Evolutionary conservation across 768 basidiomycete species (phyloP).

Genomic region (Rhodosporidiobolus odoratus): DNA sequence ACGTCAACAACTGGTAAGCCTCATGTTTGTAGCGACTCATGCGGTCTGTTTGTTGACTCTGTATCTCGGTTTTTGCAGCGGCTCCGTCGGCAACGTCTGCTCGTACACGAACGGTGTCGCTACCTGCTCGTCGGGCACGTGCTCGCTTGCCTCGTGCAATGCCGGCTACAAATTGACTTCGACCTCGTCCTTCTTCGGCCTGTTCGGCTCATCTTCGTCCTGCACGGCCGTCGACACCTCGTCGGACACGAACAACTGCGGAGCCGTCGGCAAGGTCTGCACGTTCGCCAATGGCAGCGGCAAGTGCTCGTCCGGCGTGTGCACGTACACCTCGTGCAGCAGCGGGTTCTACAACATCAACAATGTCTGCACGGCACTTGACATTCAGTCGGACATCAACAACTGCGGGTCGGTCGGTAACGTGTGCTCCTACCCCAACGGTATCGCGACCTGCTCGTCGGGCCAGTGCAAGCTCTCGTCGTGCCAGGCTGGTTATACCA

Average conservation of each 20-base stretch:
- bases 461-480: slow-evolving; percentile 21
- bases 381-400: slow-evolving; percentile 17
- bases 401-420: slow-evolving; percentile 33
- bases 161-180: not conserved
- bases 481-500: slow-evolving; percentile 19
- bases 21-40: not conserved
- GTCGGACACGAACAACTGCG: slow-evolving; percentile 22
- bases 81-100: slow-evolving; percentile 11
- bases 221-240: slow-evolving; percentile 5
- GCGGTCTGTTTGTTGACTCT: not conserved
- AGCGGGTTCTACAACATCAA: slow-evolving; percentile 30
- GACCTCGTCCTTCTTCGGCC: slow-evolving; percentile 1
- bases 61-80: not conserved
- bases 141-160: not conserved
- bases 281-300: slow-evolving; percentile 22
- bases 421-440: slow-evolving; percentile 22
- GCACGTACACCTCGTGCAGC: slow-evolving; percentile 27
- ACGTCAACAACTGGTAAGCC: slow-evolving; percentile 12
- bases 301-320: slow-evolving; percentile 13
- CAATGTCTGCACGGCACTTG: slow-evolving; percentile 23
- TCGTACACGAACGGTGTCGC: slow-evolving; percentile 9
- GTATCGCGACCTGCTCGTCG: not conserved
- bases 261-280: slow-evolving; percentile 21
- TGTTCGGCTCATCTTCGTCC: not conserved
- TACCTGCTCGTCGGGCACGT: not conserved